phyloP scores from a whole-genome alignment of 257 asterid genomes.

The Rhazya stricta region DNA sequence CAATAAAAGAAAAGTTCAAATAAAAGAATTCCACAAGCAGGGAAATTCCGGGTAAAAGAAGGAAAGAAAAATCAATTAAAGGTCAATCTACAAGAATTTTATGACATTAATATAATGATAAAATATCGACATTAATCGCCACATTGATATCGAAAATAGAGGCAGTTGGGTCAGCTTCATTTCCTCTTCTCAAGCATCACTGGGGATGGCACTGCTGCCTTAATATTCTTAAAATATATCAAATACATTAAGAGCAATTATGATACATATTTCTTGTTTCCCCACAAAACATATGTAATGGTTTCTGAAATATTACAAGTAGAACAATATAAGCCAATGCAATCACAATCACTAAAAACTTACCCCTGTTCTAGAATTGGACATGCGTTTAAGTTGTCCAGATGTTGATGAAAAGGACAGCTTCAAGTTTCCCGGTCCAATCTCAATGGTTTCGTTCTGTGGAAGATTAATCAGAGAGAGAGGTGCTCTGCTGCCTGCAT shows the following conservation, averaged over 20 bases:
- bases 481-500: constrained; percentile 35
- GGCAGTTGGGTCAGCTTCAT: background rate
- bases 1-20: background rate
- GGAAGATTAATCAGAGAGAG: constrained; percentile 26
- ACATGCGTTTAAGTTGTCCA: constrained; percentile 71
- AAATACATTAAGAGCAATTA: background rate
- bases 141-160: background rate
- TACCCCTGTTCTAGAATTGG: constrained; percentile 67
- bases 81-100: background rate
- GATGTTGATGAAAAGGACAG: constrained; percentile 62
- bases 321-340: background rate
- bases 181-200: background rate
- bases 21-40: background rate
- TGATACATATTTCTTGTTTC: background rate
- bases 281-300: background rate
- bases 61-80: background rate
- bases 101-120: background rate
- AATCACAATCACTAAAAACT: constrained; percentile 8
- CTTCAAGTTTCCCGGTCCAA: constrained; percentile 76
- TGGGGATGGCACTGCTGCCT: background rate
- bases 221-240: background rate
- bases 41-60: background rate
- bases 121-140: background rate
- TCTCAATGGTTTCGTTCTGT: constrained; percentile 39
- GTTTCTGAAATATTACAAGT: background rate